Evolutionary conservation across 1,284 basidiomycete genomes (phyloP), one percentile per base, ranked within the genome.

Genomic region (Malassezia sp.): DNA sequence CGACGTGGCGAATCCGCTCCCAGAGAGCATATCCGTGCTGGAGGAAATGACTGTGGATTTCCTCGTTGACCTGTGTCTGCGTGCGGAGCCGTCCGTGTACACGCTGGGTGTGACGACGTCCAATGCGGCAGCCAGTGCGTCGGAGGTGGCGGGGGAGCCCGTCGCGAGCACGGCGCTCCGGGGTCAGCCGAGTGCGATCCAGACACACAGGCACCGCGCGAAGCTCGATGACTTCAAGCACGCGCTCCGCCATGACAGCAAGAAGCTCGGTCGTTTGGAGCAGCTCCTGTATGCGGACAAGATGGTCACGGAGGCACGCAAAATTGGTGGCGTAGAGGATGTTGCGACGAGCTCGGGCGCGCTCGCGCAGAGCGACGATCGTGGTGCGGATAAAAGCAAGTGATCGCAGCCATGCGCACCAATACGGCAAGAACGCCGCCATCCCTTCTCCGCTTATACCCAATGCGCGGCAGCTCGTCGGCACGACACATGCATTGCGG

Each of bases 31-130:
- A 23, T 82, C 80, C 60, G 83, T 93, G 23, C 85, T 93, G 82
- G 88, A 93, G 69, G 88, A 91, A 67, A 88, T 93, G 54, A 74
- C 90, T 31, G 79, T 90, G 35, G 85, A 90, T 67, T 90, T 87
- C 60, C 85, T 93, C 56, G 80, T 81, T 26, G 87, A 91, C 60
- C 77, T 93, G 14, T 65, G 63, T 45, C 53, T 61, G 35, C 34
- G 87, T 84, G 69, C 63, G 80, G 78, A 49, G 32, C 50, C 55
- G 45, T 61, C 56, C 22, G 51, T 61, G 35, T 57, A 49, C 27
- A 31, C 61, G 0, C 46, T 69, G 4, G 60, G 60, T 4, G 52
- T 60, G 2, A 54, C 55, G 0, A 54, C 54, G 2, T 57, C 57
- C 39, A 41, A 59, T 0, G 42, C 55, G 4, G 56, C 54, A 8